Evolutionary conservation across 2,329 filamentous ascomycete species (phyloP).

Genomic region (Colletotrichum sp.): DNA sequence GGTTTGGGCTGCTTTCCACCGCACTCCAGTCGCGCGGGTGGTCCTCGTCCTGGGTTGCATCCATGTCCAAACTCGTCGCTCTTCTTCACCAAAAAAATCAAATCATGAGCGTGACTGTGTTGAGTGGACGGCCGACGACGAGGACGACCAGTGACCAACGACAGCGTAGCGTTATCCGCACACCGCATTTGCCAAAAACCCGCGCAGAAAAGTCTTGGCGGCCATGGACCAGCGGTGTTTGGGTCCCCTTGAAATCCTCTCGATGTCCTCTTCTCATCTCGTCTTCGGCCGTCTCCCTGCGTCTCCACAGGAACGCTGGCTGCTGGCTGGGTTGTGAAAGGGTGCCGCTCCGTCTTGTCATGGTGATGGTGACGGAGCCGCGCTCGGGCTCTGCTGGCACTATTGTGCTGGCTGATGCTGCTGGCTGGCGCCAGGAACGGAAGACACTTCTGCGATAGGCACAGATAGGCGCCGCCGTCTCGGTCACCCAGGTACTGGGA

Average conservation of each 20-base stretch:
- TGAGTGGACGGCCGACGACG: not conserved
- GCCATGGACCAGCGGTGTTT: constrained; percentile 2
- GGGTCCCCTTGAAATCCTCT: not conserved
- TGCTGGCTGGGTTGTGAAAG: not conserved
- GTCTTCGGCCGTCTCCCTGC: not conserved
- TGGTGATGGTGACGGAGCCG: not conserved
- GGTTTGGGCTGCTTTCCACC: not conserved
- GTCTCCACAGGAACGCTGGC: not conserved
- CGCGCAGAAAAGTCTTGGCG: constrained; percentile 5
- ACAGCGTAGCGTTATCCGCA: not conserved
- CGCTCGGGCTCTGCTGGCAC: not conserved
- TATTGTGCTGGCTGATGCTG: not conserved
- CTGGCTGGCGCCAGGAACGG: not conserved
- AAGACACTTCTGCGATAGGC: not conserved
- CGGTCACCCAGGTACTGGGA: not conserved
- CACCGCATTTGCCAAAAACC: constrained; percentile 16
- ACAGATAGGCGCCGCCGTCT: not conserved
- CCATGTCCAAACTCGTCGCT: not conserved
- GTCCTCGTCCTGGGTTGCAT: not conserved
- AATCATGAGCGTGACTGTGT: not conserved
- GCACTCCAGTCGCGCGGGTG: not conserved
- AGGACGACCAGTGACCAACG: not conserved
- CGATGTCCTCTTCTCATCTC: not conserved
- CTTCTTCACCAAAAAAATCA: not conserved
- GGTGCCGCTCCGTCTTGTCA: not conserved